Conservation (phyloP, 2,329 filamentous ascomycete species). For the Magnaporthiopsis incrustans region DNA sequence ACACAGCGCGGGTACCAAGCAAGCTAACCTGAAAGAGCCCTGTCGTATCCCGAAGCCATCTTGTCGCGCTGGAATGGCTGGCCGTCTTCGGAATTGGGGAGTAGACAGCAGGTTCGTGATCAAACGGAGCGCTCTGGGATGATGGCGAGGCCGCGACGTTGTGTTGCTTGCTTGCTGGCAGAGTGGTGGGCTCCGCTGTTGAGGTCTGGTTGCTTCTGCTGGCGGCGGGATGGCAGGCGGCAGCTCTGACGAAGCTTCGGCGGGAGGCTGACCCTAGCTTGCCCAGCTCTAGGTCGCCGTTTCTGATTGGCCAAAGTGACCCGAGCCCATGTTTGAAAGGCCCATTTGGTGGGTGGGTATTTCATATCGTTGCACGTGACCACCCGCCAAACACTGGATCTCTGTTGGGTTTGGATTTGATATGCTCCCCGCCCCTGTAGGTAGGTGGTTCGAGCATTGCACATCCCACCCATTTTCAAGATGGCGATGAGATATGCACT, state of each 20-base stretch:
- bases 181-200: neutral
- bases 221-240: slow-evolving; percentile 16
- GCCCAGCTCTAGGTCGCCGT: neutral
- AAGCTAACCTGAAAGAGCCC: slow-evolving; percentile 89
- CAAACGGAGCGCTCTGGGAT: neutral
- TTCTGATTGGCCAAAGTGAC: neutral
- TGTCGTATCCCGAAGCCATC: slow-evolving; percentile 43
- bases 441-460: no score
- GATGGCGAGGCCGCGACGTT: neutral
- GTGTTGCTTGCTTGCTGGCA: neutral
- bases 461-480: neutral
- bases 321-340: neutral
- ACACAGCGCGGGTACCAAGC: slow-evolving; percentile 18
- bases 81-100: neutral
- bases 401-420: neutral
- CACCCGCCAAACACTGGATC: neutral
- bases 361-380: neutral
- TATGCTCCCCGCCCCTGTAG: neutral
- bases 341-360: neutral
- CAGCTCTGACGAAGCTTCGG: slow-evolving; percentile 22
- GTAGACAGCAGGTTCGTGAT: neutral
- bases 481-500: slow-evolving; percentile 6
- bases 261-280: slow-evolving; percentile 4
- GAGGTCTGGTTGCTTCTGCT: neutral
- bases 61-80: neutral